Evolutionary conservation across 805 yeast species (phyloP).

Genomic region (Millerozyma miso): DNA sequence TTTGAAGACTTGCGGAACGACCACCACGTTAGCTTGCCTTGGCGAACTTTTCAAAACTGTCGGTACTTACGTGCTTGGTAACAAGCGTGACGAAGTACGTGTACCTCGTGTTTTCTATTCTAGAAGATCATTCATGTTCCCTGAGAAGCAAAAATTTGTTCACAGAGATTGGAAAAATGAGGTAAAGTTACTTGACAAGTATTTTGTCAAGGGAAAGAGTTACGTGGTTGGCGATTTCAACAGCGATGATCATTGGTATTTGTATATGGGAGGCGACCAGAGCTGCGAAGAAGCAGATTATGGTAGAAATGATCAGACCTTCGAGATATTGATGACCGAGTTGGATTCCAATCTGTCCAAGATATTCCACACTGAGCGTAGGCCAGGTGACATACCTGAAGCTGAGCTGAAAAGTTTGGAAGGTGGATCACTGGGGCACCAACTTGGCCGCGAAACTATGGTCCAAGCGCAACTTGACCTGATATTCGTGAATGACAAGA

Average conservation of each 20-base stretch:
- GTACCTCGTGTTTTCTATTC: constrained; percentile 81
- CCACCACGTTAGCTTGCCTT: constrained; percentile 80
- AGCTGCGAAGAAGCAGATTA: constrained; percentile 8
- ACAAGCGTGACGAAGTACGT: constrained; percentile 23
- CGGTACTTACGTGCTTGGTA: constrained; percentile 20
- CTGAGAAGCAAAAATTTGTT: constrained; percentile 72
- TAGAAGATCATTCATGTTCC: constrained; percentile 89
- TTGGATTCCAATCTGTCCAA: constrained; percentile 53
- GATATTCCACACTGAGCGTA: constrained; percentile 55
- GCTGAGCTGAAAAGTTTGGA: constrained; percentile 39
- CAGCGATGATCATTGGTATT: constrained; percentile 85
- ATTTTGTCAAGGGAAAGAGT: constrained; percentile 57
- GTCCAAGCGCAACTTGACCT: constrained; percentile 56
- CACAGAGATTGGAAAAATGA: constrained; percentile 86
- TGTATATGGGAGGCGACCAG: constrained; percentile 59
- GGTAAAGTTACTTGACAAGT: constrained; percentile 60
- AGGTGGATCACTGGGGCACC: constrained; percentile 74
- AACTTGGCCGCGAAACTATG: constrained; percentile 68
- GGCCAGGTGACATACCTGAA: constrained; percentile 36
- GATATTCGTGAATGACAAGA: constrained; percentile 33
- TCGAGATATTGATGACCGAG: constrained; percentile 90
- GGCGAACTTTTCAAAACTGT: constrained; percentile 52
- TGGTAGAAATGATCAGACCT: constrained; percentile 55
- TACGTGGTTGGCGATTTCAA: constrained; percentile 75
- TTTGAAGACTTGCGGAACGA: constrained; percentile 94